Base-by-base conservation (phyloP, 345 rosid genomes). In the Conringia planisiliqua region DNA sequence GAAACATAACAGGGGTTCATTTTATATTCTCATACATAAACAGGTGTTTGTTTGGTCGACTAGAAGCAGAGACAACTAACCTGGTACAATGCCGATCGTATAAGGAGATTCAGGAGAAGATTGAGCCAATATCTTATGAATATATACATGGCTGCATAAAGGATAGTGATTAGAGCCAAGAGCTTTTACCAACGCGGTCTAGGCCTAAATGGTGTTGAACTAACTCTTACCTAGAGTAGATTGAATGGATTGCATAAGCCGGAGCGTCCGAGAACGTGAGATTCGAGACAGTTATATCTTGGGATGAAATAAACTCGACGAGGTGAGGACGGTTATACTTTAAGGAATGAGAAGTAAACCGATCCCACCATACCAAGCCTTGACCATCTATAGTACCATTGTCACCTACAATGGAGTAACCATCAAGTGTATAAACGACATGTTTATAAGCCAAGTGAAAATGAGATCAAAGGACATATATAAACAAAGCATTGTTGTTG, bases 301-400 rank as follows among this genome's bases (percentile, higher is more conserved):
- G 52, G 0, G 89, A 83, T 18, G 76, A 70, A 43, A 85, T 33
- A 16, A 90, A 78, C 75, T 90, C 94, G 3, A 86, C 63, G 22
- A 90, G 86, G 58, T 82, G 78, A 3, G 94, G 92, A 29, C 90
- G 69, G 58, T 82, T 86, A 10, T 76, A 60, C 27, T 80, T 62
- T 10, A 90, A 69, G 7, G 84, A 66, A 24, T 67, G 65, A 24
- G 79, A 73, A 40, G 67, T 74, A 76, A 87, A 87, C 79, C 78
- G 74, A 39, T 85, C 79, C 94, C 97, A 90, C 97, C 97, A 90
- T 13, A 82, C 76, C 10, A 77, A 78, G 7, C 90, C 92, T 72
- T 86, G 97, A 5, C 94, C 94, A 64, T 90, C 89, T 8, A 89
- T 81, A 7, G 88, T 87, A 52, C 97, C 94, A 43, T 86, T 87